Evolutionary conservation across 192 early-diverging fungal species (phyloP).

Genomic region (Podila verticillata): DNA sequence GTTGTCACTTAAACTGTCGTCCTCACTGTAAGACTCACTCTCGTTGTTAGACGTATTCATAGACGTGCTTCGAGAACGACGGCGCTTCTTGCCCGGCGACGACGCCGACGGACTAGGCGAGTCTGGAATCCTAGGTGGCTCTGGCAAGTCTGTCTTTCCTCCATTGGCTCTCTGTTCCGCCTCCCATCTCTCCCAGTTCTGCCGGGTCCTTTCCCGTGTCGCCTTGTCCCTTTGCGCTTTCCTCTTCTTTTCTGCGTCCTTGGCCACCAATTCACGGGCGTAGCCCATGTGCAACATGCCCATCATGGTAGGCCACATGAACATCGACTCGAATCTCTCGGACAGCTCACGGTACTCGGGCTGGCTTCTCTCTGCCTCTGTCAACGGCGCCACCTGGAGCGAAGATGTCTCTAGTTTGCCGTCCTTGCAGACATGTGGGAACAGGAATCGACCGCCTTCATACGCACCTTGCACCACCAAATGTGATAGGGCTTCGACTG

Average conservation of each 20-base stretch:
- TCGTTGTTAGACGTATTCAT: too few species aligned
- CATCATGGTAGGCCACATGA: slow-evolving; percentile 40
- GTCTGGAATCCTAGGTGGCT: too few species aligned
- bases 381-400: not conserved
- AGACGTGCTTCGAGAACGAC: too few species aligned
- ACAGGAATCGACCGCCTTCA: slow-evolving; percentile 5
- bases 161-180: not conserved
- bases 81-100: too few species aligned
- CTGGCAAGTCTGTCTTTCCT: not conserved
- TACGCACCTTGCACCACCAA: slow-evolving; percentile 17
- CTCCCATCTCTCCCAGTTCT: not conserved
- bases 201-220: not conserved
- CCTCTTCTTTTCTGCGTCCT: not conserved
- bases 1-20: not conserved
- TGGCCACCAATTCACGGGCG: slow-evolving; percentile 4
- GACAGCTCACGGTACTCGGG: slow-evolving; percentile 31
- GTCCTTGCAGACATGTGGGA: not conserved
- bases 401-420: not conserved
- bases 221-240: not conserved
- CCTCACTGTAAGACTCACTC: not conserved
- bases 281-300: slow-evolving; percentile 37
- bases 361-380: slow-evolving; percentile 7
- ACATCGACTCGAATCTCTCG: slow-evolving; percentile 34
- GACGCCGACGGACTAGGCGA: too few species aligned
- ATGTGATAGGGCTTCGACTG: slow-evolving; percentile 13